Base-by-base conservation (phyloP, 164 flowering plant species). In the Paratinospora sagittata region DNA sequence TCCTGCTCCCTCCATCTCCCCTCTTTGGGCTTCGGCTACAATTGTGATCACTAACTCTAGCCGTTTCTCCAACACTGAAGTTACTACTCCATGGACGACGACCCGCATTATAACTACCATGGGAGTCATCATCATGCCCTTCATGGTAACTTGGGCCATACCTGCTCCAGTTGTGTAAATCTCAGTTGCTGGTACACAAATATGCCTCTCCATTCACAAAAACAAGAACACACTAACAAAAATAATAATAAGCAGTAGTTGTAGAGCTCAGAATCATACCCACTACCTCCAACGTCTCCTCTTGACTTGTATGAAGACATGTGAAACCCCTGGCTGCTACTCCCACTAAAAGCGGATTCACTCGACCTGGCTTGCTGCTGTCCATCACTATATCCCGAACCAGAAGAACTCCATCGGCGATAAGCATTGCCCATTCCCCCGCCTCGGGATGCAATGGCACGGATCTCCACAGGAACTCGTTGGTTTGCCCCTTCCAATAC, bases 401-500 rank as follows among this genome's bases (percentile, higher is more conserved):
- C 78, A 66, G 87, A 47, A 47, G 55, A 63, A 70, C 86, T 85
- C 91, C 92, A 89, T 14, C 34, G 77, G 1, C 88, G 87, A 55
- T 82, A 81, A 27, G 67, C 21, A 77, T 84, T 82, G 73, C 79
- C 79, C 85, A 86, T 82, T 26, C 94, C 92, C 73, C 86, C 87
- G 72, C 93, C 87, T 73, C 89, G 85, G 6, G 85, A 68, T 16
- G 89, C 91, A 88, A 93, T 80, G 24, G 84, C 88, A 37, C 91
- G 92, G 24, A 93, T 45, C 69, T 88, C 91, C 26, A 79, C 81
- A 3, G 98, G 97, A 11, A 93, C 96, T 65, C 72, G 77, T 79
- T 93, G 98, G 68, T 84, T 82, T 57, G 96, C 93, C 16, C 98
- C 97, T 77, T 91, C 97, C 67, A 93, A 73, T 69, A 93, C 81